Conservation (phyloP, 2,329 filamentous ascomycete genomes). For the Pseudogymnoascus sp. region DNA sequence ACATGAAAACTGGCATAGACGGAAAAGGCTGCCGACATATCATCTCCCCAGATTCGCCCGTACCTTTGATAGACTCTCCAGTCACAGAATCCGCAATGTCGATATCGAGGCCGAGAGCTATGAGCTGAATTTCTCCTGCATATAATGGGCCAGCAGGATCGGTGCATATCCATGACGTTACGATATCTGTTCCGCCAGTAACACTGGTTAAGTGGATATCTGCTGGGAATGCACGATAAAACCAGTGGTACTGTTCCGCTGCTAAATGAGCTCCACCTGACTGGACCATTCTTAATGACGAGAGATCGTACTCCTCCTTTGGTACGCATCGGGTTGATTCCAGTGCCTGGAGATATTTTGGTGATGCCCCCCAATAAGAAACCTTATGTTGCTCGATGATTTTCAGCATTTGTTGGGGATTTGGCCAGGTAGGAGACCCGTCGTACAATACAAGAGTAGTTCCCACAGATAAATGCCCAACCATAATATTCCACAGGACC, state of each 20-base stretch:
- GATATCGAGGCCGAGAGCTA: constrained; percentile 39
- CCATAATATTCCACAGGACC: constrained; percentile 40
- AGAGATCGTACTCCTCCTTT: constrained; percentile 32
- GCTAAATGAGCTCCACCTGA: constrained; percentile 38
- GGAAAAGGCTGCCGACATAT: constrained; percentile 39
- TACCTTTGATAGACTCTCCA: constrained; percentile 28
- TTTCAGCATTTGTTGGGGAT: constrained; percentile 29
- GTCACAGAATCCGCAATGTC: constrained; percentile 34
- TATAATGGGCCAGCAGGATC: constrained; percentile 36
- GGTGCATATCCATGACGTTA: constrained; percentile 36
- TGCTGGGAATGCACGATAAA: constrained; percentile 34
- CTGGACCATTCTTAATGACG: constrained; percentile 34
- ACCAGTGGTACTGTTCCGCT: constrained; percentile 37
- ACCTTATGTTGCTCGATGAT: constrained; percentile 31
- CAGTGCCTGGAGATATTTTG: constrained; percentile 38
- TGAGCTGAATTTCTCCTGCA: constrained; percentile 38
- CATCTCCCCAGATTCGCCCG: constrained; percentile 36
- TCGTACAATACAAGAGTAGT: constrained; percentile 37
- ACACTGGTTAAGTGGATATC: constrained; percentile 34
- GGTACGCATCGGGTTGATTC: constrained; percentile 28
- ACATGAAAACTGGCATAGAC: constrained; percentile 39
- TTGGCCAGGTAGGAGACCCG: constrained; percentile 36
- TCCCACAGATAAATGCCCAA: constrained; percentile 35
- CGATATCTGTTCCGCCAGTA: constrained; percentile 41
- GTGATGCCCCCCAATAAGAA: constrained; percentile 37